Percentiles rank a stretch among this genome's conserved stretches.
Evolutionary conservation across 495 filamentous ascomycete species (phyloP).

Genomic region (Cudoniella acicularis): DNA sequence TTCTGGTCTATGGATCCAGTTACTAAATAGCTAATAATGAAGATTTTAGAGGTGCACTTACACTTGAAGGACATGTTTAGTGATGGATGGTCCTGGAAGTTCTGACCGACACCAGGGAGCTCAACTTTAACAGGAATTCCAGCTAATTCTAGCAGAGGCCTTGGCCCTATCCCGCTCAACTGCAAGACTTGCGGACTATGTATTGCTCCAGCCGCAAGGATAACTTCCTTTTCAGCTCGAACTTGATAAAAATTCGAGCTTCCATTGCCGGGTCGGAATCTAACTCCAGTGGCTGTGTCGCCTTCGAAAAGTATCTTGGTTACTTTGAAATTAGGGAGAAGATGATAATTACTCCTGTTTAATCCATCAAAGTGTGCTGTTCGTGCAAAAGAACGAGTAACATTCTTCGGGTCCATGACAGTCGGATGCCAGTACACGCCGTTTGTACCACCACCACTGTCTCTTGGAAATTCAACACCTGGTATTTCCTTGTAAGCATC

Average conservation of each 20-base stretch:
- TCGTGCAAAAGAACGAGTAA: background rate
- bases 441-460: background rate
- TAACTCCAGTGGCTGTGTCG: background rate
- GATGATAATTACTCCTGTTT: background rate
- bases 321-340: background rate
- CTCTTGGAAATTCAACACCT: background rate
- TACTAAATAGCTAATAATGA: too few species aligned
- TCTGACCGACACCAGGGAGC: slow-evolving; percentile 72
- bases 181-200: slow-evolving; percentile 66
- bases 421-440: background rate
- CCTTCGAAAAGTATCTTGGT: background rate
- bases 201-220: slow-evolving; percentile 65
- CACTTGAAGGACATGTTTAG: background rate
- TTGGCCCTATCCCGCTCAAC: slow-evolving; percentile 60
- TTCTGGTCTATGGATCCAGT: too few species aligned
- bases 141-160: slow-evolving; percentile 44
- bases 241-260: slow-evolving; percentile 5
- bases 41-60: too few species aligned
- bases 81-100: slow-evolving; percentile 61
- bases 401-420: background rate
- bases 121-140: slow-evolving; percentile 55
- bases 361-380: background rate
- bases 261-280: background rate
- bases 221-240: slow-evolving; percentile 50
- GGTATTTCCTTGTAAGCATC: background rate